Evolutionary conservation across 192 early-diverging fungal species (phyloP).

Genomic region (Glomus cerebriforme): DNA sequence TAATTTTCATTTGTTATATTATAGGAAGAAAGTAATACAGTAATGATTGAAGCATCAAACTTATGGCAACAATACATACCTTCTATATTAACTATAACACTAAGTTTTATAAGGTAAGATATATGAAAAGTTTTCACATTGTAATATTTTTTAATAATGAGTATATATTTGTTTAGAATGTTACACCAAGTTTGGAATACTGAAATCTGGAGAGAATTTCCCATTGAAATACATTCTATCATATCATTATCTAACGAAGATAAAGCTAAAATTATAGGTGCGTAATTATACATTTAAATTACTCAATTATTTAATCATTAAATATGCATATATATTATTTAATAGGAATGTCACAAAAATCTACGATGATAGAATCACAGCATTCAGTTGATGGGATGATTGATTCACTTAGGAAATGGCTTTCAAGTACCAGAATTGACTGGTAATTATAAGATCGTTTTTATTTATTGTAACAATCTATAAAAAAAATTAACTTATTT

Average conservation of each 20-base stretch:
- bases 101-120: neutral
- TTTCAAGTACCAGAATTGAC: neutral
- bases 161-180: neutral
- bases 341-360: neutral
- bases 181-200: constrained; percentile 12
- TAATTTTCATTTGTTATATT: neutral
- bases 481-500: neutral
- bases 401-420: neutral
- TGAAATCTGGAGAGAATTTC: neutral
- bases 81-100: neutral
- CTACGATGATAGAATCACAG: neutral
- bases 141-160: neutral
- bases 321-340: too few species aligned
- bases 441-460: neutral
- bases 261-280: neutral
- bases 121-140: neutral
- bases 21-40: neutral
- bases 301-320: too few species aligned
- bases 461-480: too few species aligned
- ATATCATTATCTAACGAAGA: neutral
- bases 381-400: neutral
- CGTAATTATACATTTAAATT: neutral
- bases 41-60: neutral
- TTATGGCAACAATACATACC: neutral
- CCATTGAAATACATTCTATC: neutral